A percentile compares a stretch with the other conserved stretches of the same genome.
Evolutionary conservation across 495 filamentous ascomycete species (phyloP).

Genomic region (Penicillium riverlandense): DNA sequence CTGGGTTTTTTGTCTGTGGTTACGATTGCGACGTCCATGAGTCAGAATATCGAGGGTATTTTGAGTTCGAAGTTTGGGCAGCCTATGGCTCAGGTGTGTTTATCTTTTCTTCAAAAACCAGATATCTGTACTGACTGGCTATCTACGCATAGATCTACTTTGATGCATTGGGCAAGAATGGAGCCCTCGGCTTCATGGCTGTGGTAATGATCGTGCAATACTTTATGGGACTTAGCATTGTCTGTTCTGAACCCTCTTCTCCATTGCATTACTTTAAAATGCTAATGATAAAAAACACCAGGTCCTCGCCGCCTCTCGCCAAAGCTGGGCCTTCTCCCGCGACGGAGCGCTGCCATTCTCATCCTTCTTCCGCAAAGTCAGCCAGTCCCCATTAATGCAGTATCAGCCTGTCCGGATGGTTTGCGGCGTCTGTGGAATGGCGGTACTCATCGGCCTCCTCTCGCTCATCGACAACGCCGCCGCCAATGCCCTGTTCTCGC

Average conservation of each 20-base stretch:
- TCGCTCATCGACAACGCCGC: slow-evolving; percentile 52
- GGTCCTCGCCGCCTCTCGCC: slow-evolving; percentile 50
- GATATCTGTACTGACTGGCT: background rate
- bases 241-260: slow-evolving; percentile 2
- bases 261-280: background rate
- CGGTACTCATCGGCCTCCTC: slow-evolving; percentile 51
- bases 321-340: slow-evolving; percentile 55
- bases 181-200: slow-evolving; percentile 40
- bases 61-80: slow-evolving; percentile 30
- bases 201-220: slow-evolving; percentile 37
- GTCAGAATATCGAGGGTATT: slow-evolving; percentile 26
- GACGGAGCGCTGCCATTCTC: slow-evolving; percentile 57
- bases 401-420: slow-evolving; percentile 57
- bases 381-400: slow-evolving; percentile 36
- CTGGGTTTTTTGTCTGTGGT: slow-evolving; percentile 52
- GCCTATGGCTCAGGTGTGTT: slow-evolving; percentile 38
- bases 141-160: slow-evolving; percentile 28
- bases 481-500: slow-evolving; percentile 53
- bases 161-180: slow-evolving; percentile 37
- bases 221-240: slow-evolving; percentile 39
- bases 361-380: slow-evolving; percentile 52
- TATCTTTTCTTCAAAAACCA: background rate
- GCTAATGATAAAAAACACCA: slow-evolving; percentile 7
- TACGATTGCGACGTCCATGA: slow-evolving; percentile 34
- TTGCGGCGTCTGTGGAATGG: slow-evolving; percentile 49